These are phyloP conservation scores for Hymenoscyphus scutula DNA, from an alignment of 2,329 filamentous ascomycete species.

Conservation along the genomic window DNA sequence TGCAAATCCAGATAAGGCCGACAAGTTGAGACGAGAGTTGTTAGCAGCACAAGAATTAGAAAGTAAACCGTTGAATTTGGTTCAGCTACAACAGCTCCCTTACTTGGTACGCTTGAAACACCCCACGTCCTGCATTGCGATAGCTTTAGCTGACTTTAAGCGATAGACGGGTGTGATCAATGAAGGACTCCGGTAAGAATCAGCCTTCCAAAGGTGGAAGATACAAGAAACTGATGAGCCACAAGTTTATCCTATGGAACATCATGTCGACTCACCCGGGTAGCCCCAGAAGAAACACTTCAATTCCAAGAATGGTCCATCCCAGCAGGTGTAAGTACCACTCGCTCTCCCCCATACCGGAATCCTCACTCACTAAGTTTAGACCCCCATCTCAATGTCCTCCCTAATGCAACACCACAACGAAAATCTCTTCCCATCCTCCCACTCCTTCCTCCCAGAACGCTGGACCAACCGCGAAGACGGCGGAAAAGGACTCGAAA, in stretches of 20 bases:
- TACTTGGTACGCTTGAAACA: slow-evolving; percentile 18
- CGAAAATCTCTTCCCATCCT: slow-evolving; percentile 33
- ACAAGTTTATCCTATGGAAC: slow-evolving; percentile 29
- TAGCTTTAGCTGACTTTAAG: background rate
- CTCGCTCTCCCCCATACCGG: no score
- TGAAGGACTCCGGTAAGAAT: slow-evolving; percentile 5
- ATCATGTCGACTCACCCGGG: slow-evolving; percentile 31
- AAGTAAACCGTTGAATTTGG: slow-evolving; percentile 12
- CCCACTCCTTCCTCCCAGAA: slow-evolving; percentile 35
- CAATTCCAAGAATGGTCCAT: slow-evolving; percentile 24
- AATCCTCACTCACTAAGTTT: background rate
- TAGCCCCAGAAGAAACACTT: slow-evolving; percentile 27
- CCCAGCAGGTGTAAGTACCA: slow-evolving; percentile 27
- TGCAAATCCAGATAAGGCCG: slow-evolving; percentile 18
- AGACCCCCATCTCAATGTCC: slow-evolving; percentile 28
- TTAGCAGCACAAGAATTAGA: slow-evolving; percentile 9
- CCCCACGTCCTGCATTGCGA: background rate
- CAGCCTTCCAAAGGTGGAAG: background rate
- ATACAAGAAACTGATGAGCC: slow-evolving; percentile 1
- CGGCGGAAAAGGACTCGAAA: slow-evolving; percentile 17
- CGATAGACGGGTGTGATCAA: slow-evolving; percentile 7
- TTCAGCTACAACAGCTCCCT: slow-evolving; percentile 29
- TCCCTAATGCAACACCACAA: slow-evolving; percentile 33
- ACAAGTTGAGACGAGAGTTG: slow-evolving; percentile 23
- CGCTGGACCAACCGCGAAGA: slow-evolving; percentile 39